Conservation (phyloP, 2,329 filamentous ascomycete species). For the Lachnellula cervina region DNA sequence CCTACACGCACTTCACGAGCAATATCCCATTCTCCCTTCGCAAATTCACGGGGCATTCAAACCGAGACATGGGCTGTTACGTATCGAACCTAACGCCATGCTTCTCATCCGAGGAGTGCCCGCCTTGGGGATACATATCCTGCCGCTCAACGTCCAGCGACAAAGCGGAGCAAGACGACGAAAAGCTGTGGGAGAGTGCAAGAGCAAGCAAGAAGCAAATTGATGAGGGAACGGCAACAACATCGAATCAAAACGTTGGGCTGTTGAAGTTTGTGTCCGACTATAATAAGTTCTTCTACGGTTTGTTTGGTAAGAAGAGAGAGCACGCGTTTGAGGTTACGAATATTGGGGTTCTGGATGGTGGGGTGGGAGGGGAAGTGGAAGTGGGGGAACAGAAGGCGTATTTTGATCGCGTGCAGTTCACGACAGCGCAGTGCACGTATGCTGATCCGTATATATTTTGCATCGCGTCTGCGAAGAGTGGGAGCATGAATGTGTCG, state of each 20-base stretch:
- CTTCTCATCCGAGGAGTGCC: constrained; percentile 11
- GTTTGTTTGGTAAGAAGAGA: constrained; percentile 40
- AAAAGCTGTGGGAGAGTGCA: constrained; percentile 11
- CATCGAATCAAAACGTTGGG: constrained; percentile 40
- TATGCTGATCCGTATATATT: constrained; percentile 15
- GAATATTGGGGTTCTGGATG: constrained; percentile 45
- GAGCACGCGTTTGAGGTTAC: constrained; percentile 46
- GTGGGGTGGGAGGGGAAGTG: constrained; percentile 5
- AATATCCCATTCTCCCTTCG: constrained; percentile 12
- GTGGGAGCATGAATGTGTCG: constrained; percentile 15
- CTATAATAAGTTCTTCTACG: constrained; percentile 38
- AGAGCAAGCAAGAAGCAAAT: constrained; percentile 27
- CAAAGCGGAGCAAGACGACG: constrained; percentile 2
- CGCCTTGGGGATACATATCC: constrained; percentile 14
- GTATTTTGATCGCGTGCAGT: constrained; percentile 14
- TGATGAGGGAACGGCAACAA: constrained; percentile 34
- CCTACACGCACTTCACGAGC: constrained; percentile 8
- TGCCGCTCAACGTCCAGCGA: constrained; percentile 2
- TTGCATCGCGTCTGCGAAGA: constrained; percentile 14
- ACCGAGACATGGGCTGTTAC: constrained; percentile 13
- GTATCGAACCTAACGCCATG: constrained; percentile 4
- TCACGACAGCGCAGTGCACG: constrained; percentile 7
- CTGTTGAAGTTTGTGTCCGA: constrained; percentile 41
- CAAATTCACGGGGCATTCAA: constrained; percentile 8
- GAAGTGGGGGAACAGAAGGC: constrained; percentile 3